Percentiles rank a stretch among this genome's conserved stretches.
phyloP scores from a whole-genome alignment of 306 rosid species.

The apple (Malus domestica) region DNA sequence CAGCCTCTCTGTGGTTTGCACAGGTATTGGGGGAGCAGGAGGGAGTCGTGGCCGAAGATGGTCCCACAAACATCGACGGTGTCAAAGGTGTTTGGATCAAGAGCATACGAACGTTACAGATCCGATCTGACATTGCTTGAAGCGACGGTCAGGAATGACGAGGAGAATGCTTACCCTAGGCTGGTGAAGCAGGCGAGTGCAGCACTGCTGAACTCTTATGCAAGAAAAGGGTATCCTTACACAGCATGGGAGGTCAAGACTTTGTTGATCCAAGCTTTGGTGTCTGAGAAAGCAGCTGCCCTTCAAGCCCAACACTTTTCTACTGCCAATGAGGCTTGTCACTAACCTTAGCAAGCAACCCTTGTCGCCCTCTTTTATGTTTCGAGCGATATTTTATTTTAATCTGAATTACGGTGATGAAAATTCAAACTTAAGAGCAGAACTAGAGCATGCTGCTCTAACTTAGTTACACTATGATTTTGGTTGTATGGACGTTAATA shows the following conservation, averaged over 20 bases:
- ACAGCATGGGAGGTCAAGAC: slow-evolving; percentile 88
- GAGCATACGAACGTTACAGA: slow-evolving; percentile 61
- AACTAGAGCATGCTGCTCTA: not conserved
- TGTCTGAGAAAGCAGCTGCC: slow-evolving; percentile 49
- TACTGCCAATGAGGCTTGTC: slow-evolving; percentile 57
- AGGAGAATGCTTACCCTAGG: slow-evolving; percentile 38
- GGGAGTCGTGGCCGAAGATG: slow-evolving; percentile 84
- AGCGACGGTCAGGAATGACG: slow-evolving; percentile 57
- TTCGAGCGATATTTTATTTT: not conserved
- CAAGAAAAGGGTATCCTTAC: slow-evolving; percentile 55
- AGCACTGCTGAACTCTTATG: slow-evolving; percentile 66
- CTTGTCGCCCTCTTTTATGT: not conserved
- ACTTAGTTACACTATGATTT: too few relatives aligned
- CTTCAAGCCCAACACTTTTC: slow-evolving; percentile 52
- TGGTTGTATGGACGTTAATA: not conserved
- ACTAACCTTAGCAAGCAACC: slow-evolving; percentile 4
- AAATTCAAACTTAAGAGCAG: not conserved
- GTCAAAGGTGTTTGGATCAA: slow-evolving; percentile 71
- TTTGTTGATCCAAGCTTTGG: slow-evolving; percentile 58
- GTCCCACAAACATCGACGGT: slow-evolving; percentile 74
- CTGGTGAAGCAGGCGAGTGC: slow-evolving; percentile 71
- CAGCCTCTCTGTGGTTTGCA: not conserved
- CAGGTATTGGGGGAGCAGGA: slow-evolving; percentile 76
- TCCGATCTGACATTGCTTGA: slow-evolving; percentile 66
- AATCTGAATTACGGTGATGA: not conserved